phyloP scores from a whole-genome alignment of 2,329 filamentous ascomycete genomes.

The Cercospora nicotianae region DNA sequence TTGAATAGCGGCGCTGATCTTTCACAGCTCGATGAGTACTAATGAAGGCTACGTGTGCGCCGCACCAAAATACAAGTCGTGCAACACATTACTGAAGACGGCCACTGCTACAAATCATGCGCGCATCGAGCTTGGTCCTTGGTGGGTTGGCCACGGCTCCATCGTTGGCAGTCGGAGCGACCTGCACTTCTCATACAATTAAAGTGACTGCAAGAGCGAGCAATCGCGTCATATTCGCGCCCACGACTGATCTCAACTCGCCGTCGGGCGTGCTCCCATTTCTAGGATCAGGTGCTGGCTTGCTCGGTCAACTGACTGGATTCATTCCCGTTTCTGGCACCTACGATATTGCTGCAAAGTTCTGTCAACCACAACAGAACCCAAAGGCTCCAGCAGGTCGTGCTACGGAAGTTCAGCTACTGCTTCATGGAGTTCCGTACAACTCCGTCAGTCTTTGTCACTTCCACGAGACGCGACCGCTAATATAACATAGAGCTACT shows the following conservation, averaged over 20 bases:
- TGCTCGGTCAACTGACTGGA: constrained; percentile 20
- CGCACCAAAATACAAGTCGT: not conserved
- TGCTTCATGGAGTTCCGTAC: constrained; percentile 24
- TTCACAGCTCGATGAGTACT: not conserved
- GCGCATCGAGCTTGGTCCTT: not conserved
- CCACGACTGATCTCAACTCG: constrained; percentile 15
- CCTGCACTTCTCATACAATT: constrained; percentile 18
- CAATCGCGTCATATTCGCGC: constrained; percentile 18
- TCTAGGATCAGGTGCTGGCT: constrained; percentile 21
- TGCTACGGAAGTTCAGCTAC: constrained; percentile 21
- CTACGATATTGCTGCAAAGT: constrained; percentile 22
- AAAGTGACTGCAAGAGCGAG: constrained; percentile 16
- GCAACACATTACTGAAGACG: not conserved
- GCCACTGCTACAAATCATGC: not conserved
- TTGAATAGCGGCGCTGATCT: constrained; percentile 8
- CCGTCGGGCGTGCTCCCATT: constrained; percentile 22
- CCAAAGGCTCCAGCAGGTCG: constrained; percentile 11
- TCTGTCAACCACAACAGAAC: constrained; percentile 17
- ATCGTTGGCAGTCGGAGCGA: constrained; percentile 10
- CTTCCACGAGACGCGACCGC: not conserved
- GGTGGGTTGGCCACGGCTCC: constrained; percentile 12
- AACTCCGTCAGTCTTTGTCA: constrained; percentile 14
- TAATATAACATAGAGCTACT: constrained; percentile 18
- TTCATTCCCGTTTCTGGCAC: constrained; percentile 18
- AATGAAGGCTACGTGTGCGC: not conserved